Evolutionary conservation across 768 basidiomycete genomes (phyloP).

Genomic region (Podaxis rugospora): DNA sequence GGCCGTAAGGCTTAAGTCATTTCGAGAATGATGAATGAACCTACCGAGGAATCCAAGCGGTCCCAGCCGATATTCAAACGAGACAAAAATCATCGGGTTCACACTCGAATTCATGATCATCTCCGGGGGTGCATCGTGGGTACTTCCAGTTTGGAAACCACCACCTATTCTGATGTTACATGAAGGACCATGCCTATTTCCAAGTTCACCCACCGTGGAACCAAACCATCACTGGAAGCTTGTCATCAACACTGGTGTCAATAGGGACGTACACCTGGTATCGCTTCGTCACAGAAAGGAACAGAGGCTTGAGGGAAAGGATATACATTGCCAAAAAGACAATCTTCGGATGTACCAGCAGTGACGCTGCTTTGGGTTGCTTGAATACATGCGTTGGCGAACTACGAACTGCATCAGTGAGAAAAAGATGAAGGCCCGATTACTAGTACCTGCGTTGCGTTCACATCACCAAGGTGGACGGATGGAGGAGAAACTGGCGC

Average conservation of each 20-base stretch:
- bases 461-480: conserved; percentile 29
- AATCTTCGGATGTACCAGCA: conserved; percentile 35
- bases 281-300: neutral
- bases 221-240: conserved; percentile 36
- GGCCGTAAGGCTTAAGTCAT: neutral
- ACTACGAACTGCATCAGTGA: conserved; percentile 19
- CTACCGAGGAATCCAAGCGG: conserved; percentile 37
- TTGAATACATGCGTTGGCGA: conserved; percentile 29
- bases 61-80: conserved; percentile 39
- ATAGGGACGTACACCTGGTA: conserved; percentile 32
- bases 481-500: conserved; percentile 35
- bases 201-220: conserved; percentile 31
- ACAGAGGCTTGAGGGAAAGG: neutral
- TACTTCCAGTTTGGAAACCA: conserved; percentile 34
- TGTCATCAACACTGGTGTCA: conserved; percentile 16
- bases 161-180: conserved; percentile 25
- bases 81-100: conserved; percentile 33
- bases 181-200: neutral
- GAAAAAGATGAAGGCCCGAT: neutral
- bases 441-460: conserved; percentile 28
- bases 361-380: conserved; percentile 24
- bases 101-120: conserved; percentile 26
- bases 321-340: conserved; percentile 37
- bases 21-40: neutral
- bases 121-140: conserved; percentile 27